These are phyloP conservation scores for Diaporthe batatas DNA, from an alignment of 2,329 filamentous ascomycete species.

Conservation along the genomic window DNA sequence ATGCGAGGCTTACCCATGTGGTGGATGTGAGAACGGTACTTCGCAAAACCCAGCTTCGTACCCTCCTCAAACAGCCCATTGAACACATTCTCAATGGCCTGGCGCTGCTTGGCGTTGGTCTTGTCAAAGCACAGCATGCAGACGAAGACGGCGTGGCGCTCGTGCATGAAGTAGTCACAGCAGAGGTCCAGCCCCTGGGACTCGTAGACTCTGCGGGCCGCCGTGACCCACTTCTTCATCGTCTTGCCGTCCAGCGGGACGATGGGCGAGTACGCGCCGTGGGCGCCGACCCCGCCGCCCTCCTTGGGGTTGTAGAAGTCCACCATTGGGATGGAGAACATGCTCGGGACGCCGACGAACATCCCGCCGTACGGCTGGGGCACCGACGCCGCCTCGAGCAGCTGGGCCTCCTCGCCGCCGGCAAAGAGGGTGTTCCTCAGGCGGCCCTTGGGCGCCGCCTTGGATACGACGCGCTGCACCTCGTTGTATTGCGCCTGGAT, in stretches of 20 bases:
- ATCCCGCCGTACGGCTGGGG: conserved; percentile 51
- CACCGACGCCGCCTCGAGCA: conserved; percentile 54
- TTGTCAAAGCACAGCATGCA: conserved; percentile 64
- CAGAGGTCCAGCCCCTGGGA: conserved; percentile 58
- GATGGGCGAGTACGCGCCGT: conserved; percentile 55
- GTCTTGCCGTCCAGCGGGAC: conserved; percentile 54
- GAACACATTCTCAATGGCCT: conserved; percentile 53
- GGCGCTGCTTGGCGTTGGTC: conserved; percentile 54
- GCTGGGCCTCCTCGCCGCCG: conserved; percentile 53
- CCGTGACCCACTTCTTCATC: conserved; percentile 57
- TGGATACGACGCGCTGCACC: conserved; percentile 52
- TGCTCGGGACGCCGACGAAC: conserved; percentile 53
- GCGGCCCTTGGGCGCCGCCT: conserved; percentile 54
- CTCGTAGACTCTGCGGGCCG: conserved; percentile 57
- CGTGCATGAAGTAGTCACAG: conserved; percentile 64
- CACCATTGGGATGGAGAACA: conserved; percentile 54
- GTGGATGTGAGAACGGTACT: conserved; percentile 55
- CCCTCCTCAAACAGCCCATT: conserved; percentile 52
- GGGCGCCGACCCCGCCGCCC: conserved; percentile 50
- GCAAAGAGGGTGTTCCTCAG: conserved; percentile 54
- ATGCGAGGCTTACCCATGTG: conserved; percentile 53
- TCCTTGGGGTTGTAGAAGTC: conserved; percentile 52
- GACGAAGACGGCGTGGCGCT: conserved; percentile 60
- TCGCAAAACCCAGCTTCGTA: conserved; percentile 53
- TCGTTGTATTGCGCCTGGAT: conserved; percentile 60